Percentiles rank a stretch among this genome's conserved stretches.
phyloP scores from a whole-genome alignment of 2,329 filamentous ascomycete genomes.

The Fonsecaea multimorphosa region DNA sequence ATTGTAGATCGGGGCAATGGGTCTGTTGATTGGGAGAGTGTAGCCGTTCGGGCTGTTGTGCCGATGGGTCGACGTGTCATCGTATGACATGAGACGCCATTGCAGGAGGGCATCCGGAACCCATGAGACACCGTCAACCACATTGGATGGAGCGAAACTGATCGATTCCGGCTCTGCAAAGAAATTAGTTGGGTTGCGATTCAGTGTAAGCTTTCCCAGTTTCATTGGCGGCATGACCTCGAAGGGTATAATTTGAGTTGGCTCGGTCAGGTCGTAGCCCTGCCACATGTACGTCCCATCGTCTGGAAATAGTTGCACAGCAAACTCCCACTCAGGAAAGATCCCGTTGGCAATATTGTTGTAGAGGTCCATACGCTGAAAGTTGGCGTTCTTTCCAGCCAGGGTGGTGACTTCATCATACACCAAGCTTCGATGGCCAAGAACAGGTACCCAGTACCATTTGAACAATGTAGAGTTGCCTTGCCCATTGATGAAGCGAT shows the following conservation, averaged over 20 bases:
- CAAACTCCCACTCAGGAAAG: conserved; percentile 67
- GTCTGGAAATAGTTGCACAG: conserved; percentile 68
- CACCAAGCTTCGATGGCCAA: conserved; percentile 66
- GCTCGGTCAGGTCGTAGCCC: conserved; percentile 74
- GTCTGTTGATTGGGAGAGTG: conserved; percentile 77
- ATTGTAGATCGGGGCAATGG: conserved; percentile 76
- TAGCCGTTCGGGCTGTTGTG: conserved; percentile 77
- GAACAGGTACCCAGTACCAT: conserved; percentile 67
- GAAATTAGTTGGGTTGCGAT: conserved; percentile 64
- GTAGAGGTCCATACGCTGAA: conserved; percentile 68
- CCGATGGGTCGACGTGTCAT: conserved; percentile 58
- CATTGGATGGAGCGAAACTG: conserved; percentile 67
- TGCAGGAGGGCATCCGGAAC: conserved; percentile 69
- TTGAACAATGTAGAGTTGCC: conserved; percentile 70
- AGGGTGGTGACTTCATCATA: conserved; percentile 63
- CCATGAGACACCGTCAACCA: conserved; percentile 68
- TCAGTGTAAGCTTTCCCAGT: conserved; percentile 59
- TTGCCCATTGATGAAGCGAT: conserved; percentile 69
- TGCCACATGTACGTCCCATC: conserved; percentile 68
- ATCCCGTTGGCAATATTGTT: conserved; percentile 66
- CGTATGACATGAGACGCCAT: conserved; percentile 65
- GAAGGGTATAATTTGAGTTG: conserved; percentile 74
- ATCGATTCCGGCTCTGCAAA: conserved; percentile 71
- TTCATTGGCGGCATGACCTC: conserved; percentile 72
- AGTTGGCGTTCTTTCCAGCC: conserved; percentile 65